Percentiles rank a stretch among this genome's conserved stretches.
Evolutionary conservation across 805 yeast species (phyloP).

Genomic region (Cyberlindnera samutprakarnensis): DNA sequence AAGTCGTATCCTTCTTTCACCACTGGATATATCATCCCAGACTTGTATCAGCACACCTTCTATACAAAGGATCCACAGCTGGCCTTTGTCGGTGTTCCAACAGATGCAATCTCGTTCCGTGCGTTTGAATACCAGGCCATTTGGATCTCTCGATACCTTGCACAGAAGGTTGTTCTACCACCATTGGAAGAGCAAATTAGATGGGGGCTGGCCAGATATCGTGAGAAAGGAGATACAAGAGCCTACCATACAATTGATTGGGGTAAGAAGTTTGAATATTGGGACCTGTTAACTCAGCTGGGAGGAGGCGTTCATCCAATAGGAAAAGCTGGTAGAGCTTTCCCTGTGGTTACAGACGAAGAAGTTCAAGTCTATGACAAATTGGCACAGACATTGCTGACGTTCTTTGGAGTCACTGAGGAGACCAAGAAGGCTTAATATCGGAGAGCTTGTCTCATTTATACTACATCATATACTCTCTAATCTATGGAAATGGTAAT

Average conservation of each 20-base stretch:
- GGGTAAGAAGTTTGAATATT: slow-evolving; percentile 23
- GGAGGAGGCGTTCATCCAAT: slow-evolving; percentile 21
- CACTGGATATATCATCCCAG: slow-evolving; percentile 22
- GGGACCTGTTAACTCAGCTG: slow-evolving; percentile 19
- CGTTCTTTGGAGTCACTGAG: slow-evolving; percentile 14
- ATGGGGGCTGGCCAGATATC: slow-evolving; percentile 26
- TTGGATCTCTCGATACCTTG: slow-evolving; percentile 26
- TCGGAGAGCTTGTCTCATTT: no score
- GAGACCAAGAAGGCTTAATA: slow-evolving; percentile 1
- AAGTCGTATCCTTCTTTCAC: slow-evolving; percentile 19
- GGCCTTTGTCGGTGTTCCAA: slow-evolving; percentile 30
- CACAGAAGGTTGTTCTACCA: slow-evolving; percentile 27
- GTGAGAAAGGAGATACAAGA: slow-evolving; percentile 23
- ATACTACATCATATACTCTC: no score
- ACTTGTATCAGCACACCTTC: slow-evolving; percentile 28
- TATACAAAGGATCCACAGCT: slow-evolving; percentile 26
- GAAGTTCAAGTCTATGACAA: slow-evolving; percentile 23
- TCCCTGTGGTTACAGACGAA: slow-evolving; percentile 15
- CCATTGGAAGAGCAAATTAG: slow-evolving; percentile 21
- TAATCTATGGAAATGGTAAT: no score
- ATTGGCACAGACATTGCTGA: slow-evolving; percentile 7
- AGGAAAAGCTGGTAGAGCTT: slow-evolving; percentile 16
- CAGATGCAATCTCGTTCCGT: slow-evolving; percentile 32
- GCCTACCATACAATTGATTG: slow-evolving; percentile 30
- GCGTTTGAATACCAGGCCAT: slow-evolving; percentile 36